Evolutionary conservation across 305 asterid genomes (phyloP).

Genomic region (Fraxinus greggii): DNA sequence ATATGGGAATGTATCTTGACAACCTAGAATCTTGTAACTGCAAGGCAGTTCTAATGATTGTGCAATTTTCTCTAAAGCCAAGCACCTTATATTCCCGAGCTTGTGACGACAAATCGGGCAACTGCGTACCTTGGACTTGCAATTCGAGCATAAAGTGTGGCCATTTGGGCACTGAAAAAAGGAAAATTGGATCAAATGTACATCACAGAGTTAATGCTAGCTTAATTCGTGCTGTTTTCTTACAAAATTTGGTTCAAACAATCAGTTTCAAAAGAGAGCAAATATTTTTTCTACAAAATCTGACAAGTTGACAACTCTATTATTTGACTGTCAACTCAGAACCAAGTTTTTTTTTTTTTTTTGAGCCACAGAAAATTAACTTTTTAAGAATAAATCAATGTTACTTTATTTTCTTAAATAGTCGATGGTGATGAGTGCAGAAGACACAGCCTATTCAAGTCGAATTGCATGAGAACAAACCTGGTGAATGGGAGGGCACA

Average conservation of each 20-base stretch:
- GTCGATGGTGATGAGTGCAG: neutral
- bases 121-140: conserved; percentile 58
- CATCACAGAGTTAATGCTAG: neutral
- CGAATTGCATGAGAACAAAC: conserved; percentile 34
- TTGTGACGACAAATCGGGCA: conserved; percentile 83
- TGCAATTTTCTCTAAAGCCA: conserved; percentile 82
- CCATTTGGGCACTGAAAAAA: conserved; percentile 80
- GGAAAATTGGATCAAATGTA: neutral
- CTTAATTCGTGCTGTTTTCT: neutral
- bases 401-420: neutral
- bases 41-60: conserved; percentile 81
- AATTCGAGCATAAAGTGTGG: conserved; percentile 75
- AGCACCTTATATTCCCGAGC: conserved; percentile 83
- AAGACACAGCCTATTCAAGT: neutral
- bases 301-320: neutral
- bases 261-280: neutral
- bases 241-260: neutral
- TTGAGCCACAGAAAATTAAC: neutral
- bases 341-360: neutral
- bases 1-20: conserved; percentile 69
- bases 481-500: conserved; percentile 92
- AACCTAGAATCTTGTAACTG: conserved; percentile 57
- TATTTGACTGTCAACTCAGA: neutral
- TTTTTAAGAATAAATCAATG: conserved; percentile 8
- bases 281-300: neutral